phyloP scores from a whole-genome alignment of 1,139 yeast species.

The Diutina mesorugosa region DNA sequence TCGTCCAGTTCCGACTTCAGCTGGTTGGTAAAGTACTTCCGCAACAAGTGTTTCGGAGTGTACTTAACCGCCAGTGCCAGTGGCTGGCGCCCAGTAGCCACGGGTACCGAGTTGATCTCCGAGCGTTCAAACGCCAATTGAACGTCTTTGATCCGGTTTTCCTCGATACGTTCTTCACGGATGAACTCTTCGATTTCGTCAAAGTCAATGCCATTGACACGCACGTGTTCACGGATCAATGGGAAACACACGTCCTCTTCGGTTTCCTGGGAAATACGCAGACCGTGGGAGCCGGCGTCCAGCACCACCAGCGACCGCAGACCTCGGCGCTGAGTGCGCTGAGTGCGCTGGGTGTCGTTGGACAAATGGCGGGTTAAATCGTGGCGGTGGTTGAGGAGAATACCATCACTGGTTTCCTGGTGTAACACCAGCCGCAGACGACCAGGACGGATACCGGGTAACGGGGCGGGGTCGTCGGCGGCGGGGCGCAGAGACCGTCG shows the following conservation, averaged over 20 bases:
- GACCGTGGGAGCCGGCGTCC: conserved; percentile 60
- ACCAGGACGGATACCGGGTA: neutral
- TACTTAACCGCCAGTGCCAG: conserved; percentile 37
- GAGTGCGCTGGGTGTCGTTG: neutral
- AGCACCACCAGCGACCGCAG: conserved; percentile 23
- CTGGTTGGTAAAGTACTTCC: neutral
- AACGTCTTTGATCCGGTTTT: neutral
- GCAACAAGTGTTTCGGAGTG: conserved; percentile 33
- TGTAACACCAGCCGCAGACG: neutral
- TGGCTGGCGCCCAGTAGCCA: neutral
- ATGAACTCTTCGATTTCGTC: conserved; percentile 70
- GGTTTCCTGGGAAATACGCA: conserved; percentile 68
- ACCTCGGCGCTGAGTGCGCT: neutral
- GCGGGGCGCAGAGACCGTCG: neutral
- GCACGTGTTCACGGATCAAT: conserved; percentile 60
- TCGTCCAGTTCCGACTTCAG: neutral
- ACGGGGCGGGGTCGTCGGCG: neutral
- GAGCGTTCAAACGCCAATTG: neutral
- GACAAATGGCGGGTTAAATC: neutral
- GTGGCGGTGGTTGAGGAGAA: neutral
- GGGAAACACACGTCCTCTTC: conserved; percentile 98
- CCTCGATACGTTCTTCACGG: conserved; percentile 25
- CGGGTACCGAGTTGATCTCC: neutral
- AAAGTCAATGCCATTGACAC: conserved; percentile 41
- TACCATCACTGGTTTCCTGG: neutral